Conservation (phyloP, 2,329 filamentous ascomycete genomes). For the Arthrobotrys entomopaga region DNA sequence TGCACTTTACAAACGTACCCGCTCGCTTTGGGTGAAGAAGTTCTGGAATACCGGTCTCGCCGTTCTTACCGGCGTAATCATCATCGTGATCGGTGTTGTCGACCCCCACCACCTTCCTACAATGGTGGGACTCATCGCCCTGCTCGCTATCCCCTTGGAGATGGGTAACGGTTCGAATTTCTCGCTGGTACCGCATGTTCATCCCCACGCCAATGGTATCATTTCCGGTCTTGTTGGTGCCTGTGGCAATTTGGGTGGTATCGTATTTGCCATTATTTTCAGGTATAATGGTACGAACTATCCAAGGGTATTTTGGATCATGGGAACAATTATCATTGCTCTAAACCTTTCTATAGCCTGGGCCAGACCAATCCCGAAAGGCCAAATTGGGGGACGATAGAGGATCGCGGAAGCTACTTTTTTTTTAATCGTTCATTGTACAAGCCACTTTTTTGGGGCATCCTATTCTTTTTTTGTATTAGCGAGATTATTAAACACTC, state of each 20-base stretch:
- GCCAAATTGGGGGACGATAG: slow-evolving; percentile 66
- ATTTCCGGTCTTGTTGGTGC: slow-evolving; percentile 83
- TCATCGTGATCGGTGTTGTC: slow-evolving; percentile 71
- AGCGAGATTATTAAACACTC: too few species aligned
- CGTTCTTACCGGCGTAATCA: slow-evolving; percentile 69
- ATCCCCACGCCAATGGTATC: slow-evolving; percentile 80
- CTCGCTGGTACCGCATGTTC: slow-evolving; percentile 84
- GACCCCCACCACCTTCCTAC: slow-evolving; percentile 71
- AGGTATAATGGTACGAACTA: slow-evolving; percentile 77
- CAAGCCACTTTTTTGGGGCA: too few species aligned
- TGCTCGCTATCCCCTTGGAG: slow-evolving; percentile 83
- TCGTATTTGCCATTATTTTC: slow-evolving; percentile 85
- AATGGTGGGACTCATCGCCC: slow-evolving; percentile 80
- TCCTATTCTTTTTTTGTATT: slow-evolving; percentile 5
- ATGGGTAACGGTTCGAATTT: slow-evolving; percentile 89
- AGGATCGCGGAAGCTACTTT: too few species aligned
- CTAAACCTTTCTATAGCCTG: slow-evolving; percentile 74
- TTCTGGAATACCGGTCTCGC: slow-evolving; percentile 69
- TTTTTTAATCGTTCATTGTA: too few species aligned
- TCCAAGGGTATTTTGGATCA: slow-evolving; percentile 79
- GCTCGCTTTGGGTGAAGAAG: slow-evolving; percentile 73
- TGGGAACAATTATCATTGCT: slow-evolving; percentile 77
- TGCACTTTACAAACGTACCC: slow-evolving; percentile 66
- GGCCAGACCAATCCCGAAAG: slow-evolving; percentile 70
- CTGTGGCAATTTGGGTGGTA: slow-evolving; percentile 83